Evolutionary conservation across 2,329 filamentous ascomycete species (phyloP).

Genomic region (Exophiala phaeomuriformis): DNA sequence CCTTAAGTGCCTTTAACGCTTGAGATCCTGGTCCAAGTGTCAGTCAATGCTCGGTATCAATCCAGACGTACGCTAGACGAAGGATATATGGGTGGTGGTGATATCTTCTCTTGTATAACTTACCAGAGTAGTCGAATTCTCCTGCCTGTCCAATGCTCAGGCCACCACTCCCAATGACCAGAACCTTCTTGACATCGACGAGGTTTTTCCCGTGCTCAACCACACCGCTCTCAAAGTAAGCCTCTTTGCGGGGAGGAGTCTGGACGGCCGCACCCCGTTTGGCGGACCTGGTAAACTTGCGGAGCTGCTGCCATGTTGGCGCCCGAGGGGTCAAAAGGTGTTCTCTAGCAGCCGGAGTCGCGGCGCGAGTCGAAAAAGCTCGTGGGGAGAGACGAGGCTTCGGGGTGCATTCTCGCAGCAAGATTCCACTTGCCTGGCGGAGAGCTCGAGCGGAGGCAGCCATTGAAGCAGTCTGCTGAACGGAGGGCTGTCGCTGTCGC

Average conservation of each 20-base stretch:
- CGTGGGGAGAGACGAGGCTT: slow-evolving; percentile 15
- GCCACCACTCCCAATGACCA: slow-evolving; percentile 92
- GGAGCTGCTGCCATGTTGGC: slow-evolving; percentile 38
- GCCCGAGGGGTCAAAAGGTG: slow-evolving; percentile 34
- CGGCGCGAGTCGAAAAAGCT: slow-evolving; percentile 15
- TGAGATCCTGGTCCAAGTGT: slow-evolving; percentile 62
- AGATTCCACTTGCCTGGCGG: slow-evolving; percentile 19
- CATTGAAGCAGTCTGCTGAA: slow-evolving; percentile 14
- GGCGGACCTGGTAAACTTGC: slow-evolving; percentile 38
- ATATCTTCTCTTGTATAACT: slow-evolving; percentile 33
- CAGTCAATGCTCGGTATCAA: not conserved
- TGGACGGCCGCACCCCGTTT: slow-evolving; percentile 45
- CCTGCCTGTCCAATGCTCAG: slow-evolving; percentile 94
- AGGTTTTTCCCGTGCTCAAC: slow-evolving; percentile 68
- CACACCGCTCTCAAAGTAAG: slow-evolving; percentile 81
- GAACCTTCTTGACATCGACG: slow-evolving; percentile 90
- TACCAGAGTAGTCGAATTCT: slow-evolving; percentile 98
- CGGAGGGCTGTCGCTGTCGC: not conserved
- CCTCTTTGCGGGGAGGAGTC: slow-evolving; percentile 70
- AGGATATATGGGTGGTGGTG: not conserved
- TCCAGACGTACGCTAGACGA: not conserved
- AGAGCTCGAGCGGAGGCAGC: slow-evolving; percentile 23
- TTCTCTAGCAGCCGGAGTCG: slow-evolving; percentile 22
- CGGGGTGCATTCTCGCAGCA: slow-evolving; percentile 21
- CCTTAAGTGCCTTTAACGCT: slow-evolving; percentile 92